phyloP scores from a whole-genome alignment of 1,284 basidiomycete species.

The Ganoderma meredithae region DNA sequence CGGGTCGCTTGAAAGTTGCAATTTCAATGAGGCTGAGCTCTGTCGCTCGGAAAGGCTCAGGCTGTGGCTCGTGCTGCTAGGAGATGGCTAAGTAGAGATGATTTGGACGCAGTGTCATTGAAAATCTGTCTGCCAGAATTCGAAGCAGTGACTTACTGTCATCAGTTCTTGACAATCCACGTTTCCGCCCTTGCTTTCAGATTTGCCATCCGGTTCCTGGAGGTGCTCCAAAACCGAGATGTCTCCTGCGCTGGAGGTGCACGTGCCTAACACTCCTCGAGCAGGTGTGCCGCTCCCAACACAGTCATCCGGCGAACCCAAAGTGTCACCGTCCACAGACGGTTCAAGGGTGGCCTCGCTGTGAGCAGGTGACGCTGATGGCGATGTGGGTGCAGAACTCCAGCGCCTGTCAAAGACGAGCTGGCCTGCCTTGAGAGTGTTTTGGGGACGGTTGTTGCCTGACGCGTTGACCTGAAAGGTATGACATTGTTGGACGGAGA shows the following conservation, averaged over 20 bases:
- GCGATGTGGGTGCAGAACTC: not conserved
- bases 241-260: not conserved
- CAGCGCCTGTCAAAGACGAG: not conserved
- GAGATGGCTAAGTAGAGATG: not conserved
- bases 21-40: not conserved
- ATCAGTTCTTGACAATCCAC: not conserved
- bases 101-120: not conserved
- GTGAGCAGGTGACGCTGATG: not conserved
- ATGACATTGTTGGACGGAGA: not conserved
- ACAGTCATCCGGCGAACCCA: not conserved
- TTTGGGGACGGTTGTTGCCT: not conserved
- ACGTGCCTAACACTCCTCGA: not conserved
- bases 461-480: not conserved
- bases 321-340: not conserved
- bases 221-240: not conserved
- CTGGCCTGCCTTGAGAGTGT: not conserved
- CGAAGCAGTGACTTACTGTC: not conserved
- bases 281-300: not conserved
- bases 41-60: not conserved
- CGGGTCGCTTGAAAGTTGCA: not conserved
- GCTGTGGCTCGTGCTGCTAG: not conserved
- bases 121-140: not conserved
- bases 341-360: not conserved
- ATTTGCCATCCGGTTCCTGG: not conserved
- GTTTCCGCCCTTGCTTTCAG: not conserved